phyloP scores from a whole-genome alignment of 2,329 filamentous ascomycete species.

The Berkeleyomyces basicola region DNA sequence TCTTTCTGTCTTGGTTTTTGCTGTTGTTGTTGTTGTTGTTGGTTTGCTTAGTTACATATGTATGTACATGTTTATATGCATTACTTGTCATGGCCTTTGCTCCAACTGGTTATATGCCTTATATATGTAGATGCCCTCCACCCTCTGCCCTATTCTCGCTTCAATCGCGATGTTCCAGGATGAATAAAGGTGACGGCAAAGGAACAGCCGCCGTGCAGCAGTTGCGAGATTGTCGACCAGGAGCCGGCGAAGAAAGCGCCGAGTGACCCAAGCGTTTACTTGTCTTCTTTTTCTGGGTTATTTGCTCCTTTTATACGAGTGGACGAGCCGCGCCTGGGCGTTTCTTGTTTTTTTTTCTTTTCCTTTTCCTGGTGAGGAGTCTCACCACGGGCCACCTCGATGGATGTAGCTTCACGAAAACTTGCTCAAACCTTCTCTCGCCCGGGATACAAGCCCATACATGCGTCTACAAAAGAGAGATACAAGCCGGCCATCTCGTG shows the following conservation, averaged over 20 bases:
- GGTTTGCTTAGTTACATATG: neutral
- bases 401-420: constrained; percentile 12
- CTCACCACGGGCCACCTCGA: neutral
- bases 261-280: neutral
- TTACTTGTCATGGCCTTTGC: too few species aligned
- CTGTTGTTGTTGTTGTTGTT: neutral
- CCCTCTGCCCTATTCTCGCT: too few species aligned
- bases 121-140: too few species aligned
- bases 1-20: neutral
- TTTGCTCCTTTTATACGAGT: neutral
- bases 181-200: neutral
- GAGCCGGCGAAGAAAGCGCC: neutral
- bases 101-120: too few species aligned
- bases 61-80: neutral
- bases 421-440: constrained; percentile 17
- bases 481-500: neutral
- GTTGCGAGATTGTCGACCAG: neutral
- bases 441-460: too few species aligned
- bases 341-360: neutral
- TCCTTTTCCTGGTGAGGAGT: neutral
- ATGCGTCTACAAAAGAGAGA: neutral
- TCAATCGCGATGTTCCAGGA: neutral
- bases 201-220: neutral
- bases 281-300: neutral
- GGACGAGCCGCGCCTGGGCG: too few species aligned